Base-by-base conservation (phyloP, 2,329 filamentous ascomycete species). In the Eutypella sp. region DNA sequence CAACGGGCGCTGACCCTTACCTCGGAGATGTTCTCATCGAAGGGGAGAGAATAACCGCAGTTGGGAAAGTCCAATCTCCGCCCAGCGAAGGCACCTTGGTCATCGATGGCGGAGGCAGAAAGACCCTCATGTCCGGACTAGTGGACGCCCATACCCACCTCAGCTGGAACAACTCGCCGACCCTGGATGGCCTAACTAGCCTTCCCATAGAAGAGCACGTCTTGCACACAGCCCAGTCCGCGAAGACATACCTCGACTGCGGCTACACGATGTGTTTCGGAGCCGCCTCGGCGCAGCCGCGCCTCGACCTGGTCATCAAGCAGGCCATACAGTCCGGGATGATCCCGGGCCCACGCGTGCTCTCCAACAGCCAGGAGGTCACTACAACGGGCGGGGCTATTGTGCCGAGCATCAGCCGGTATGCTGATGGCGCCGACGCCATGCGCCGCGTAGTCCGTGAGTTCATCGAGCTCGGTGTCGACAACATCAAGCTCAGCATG, bases 191-290 rank as follows among this genome's bases (percentile, higher is more conserved):
- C 1, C 55, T 76, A 2, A 70, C 69, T 1, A 64, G 66, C 1
- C 51, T 76, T 2, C 63, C 60, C 0, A 59, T 75, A 0, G 73
- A 76, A 52, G 72, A 76, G 45, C 73, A 77, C 49, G 68, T 68
- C 0, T 57, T 76, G 0, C 50, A 71, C 5, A 74, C 73, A 0
- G 67, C 68, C 4, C 59, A 63, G 24, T 64, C 59, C 25, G 73
- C 73, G 0, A 61, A 67, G 51, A 67, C 62, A 38, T 76, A 69
- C 48, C 56, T 75, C 7, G 72, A 76, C 51, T 72, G 66, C 4
- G 73, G 72, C 1, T 75, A 75, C 53, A 76, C 73, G 0, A 74
- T 74, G 70, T 72, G 67, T 43, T 74, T 68, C 41, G 71, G 71
- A 2, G 71, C 71, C 1, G 72, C 72, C 4, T 70, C 70, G 3